These are phyloP conservation scores for Paecilomyces sp. DNA, from an alignment of 2,329 filamentous ascomycete species.

Conservation along the genomic window DNA sequence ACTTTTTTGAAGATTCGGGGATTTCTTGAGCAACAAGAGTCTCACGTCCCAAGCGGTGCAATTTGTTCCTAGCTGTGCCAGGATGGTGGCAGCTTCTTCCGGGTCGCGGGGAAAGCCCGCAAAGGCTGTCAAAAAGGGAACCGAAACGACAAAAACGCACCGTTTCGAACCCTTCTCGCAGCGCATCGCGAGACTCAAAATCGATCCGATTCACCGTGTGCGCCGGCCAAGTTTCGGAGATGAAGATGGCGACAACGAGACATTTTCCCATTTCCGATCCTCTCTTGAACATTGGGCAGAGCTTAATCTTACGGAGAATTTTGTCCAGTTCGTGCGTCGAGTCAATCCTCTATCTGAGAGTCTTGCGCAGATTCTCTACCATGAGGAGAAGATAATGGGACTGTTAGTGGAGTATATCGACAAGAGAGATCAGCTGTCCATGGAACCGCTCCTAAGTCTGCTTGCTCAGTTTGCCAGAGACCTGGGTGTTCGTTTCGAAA, in stretches of 20 bases:
- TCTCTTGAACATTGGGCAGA: constrained; percentile 85
- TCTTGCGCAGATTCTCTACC: constrained; percentile 84
- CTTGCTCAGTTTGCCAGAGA: constrained; percentile 93
- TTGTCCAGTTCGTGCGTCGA: constrained; percentile 68
- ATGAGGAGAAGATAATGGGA: constrained; percentile 78
- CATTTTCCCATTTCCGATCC: constrained; percentile 79
- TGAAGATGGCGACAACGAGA: constrained; percentile 64
- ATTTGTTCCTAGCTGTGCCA: constrained; percentile 13
- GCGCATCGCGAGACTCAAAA: constrained; percentile 83
- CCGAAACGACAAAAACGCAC: constrained; percentile 72
- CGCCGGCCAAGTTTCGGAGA: constrained; percentile 73
- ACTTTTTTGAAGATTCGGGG: constrained; percentile 27
- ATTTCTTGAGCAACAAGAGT: background rate
- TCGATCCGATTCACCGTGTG: constrained; percentile 87
- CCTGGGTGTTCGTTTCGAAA: constrained; percentile 78
- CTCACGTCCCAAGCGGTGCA: constrained; percentile 14
- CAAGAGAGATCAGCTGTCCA: constrained; percentile 66
- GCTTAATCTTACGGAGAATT: constrained; percentile 78
- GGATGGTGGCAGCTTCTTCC: constrained; percentile 48
- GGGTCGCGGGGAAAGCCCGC: constrained; percentile 63
- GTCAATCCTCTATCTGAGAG: constrained; percentile 76
- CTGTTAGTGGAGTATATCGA: constrained; percentile 69
- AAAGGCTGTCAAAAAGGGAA: constrained; percentile 61
- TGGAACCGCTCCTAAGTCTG: constrained; percentile 84
- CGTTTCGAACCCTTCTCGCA: constrained; percentile 86